Percentiles rank a stretch among this genome's conserved stretches.
These are phyloP conservation scores for Tetracladium marchalianum DNA, from an alignment of 495 filamentous ascomycete genomes.

Conservation along the genomic window DNA sequence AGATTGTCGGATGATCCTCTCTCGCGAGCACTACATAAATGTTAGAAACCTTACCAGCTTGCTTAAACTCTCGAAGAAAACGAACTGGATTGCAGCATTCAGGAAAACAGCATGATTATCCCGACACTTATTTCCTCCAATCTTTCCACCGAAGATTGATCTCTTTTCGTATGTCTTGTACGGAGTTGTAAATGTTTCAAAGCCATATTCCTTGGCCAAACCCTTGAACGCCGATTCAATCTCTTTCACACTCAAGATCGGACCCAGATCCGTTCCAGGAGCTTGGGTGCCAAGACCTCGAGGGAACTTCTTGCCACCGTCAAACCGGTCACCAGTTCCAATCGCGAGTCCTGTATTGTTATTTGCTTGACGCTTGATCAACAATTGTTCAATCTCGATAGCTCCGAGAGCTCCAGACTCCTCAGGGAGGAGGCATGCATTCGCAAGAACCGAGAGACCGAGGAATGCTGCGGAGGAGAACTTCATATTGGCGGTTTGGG, in stretches of 20 bases:
- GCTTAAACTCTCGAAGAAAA: conserved; percentile 14
- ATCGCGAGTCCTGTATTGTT: conserved; percentile 16
- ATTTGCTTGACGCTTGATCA: background rate
- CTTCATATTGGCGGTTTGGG: conserved; percentile 6
- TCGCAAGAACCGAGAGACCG: conserved; percentile 5
- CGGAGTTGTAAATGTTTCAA: conserved; percentile 21
- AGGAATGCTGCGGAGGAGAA: conserved; percentile 4
- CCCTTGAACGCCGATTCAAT: conserved; percentile 21
- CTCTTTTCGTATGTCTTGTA: conserved; percentile 26
- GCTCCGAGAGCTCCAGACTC: conserved; percentile 23
- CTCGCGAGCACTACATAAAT: conserved; percentile 18
- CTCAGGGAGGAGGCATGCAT: conserved; percentile 10
- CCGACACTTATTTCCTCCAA: conserved; percentile 15
- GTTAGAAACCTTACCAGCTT: no score
- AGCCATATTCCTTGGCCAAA: conserved; percentile 21
- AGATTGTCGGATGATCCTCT: conserved; percentile 26
- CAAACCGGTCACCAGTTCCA: conserved; percentile 24
- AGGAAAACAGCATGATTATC: conserved; percentile 23
- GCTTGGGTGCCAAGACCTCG: conserved; percentile 20
- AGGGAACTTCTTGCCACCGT: conserved; percentile 17
- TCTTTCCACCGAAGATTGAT: conserved; percentile 14
- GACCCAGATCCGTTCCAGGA: conserved; percentile 12
- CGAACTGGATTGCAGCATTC: conserved; percentile 21
- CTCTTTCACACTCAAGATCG: conserved; percentile 25
- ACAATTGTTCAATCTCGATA: no score